A percentile compares a stretch with the other conserved stretches of the same genome.
Conservation (phyloP, 805 yeast species). For the Metschnikowia gelsemii region DNA sequence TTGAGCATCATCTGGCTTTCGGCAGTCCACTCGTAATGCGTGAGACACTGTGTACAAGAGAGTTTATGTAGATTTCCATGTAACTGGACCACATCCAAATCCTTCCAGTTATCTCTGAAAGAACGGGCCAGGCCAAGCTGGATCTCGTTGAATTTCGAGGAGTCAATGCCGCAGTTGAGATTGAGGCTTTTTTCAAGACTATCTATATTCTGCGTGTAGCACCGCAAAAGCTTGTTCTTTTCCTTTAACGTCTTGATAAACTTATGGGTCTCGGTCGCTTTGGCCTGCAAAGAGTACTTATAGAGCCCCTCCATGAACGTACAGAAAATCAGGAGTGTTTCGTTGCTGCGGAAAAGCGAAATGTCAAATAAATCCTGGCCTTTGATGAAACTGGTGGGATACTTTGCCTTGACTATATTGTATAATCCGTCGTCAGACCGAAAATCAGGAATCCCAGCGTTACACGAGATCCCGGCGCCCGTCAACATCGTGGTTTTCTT, state of each 20-base stretch:
- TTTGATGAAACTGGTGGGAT: constrained; percentile 61
- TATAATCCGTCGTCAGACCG: constrained; percentile 83
- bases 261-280: constrained; percentile 81
- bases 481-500: constrained; percentile 69
- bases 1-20: constrained; percentile 47
- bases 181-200: constrained; percentile 73
- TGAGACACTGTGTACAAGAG: constrained; percentile 71
- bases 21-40: constrained; percentile 59
- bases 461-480: constrained; percentile 96
- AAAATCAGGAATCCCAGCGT: constrained; percentile 97
- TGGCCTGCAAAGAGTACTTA: constrained; percentile 58
- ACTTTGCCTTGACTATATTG: constrained; percentile 61
- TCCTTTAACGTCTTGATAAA: constrained; percentile 63
- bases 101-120: constrained; percentile 52
- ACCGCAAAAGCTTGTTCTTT: constrained; percentile 67
- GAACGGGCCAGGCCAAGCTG: constrained; percentile 18
- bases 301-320: constrained; percentile 85
- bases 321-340: constrained; percentile 72
- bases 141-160: constrained; percentile 27
- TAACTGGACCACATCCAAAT: constrained; percentile 76
- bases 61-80: constrained; percentile 85
- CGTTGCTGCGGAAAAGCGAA: constrained; percentile 68
- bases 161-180: constrained; percentile 55
- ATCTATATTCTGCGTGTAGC: constrained; percentile 95
- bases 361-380: constrained; percentile 93